Evolutionary conservation across 371 early-diverging fungal species (phyloP).

Genomic region (Zopfochytrium polystomum): DNA sequence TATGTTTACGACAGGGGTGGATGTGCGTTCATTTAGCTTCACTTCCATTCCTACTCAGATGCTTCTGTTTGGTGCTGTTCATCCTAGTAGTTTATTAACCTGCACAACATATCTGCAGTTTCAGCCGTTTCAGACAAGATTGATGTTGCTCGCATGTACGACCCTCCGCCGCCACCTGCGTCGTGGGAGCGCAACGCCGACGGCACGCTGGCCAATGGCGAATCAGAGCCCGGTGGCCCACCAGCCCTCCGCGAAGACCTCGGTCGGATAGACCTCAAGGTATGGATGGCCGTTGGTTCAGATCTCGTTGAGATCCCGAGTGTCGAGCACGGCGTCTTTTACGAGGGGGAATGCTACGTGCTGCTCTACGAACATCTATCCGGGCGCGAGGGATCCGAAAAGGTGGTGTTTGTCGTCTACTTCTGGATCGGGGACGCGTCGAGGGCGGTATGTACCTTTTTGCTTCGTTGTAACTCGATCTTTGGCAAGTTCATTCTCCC

Average conservation of each 20-base stretch:
- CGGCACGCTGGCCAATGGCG: slow-evolving; percentile 10
- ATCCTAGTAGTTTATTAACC: no score
- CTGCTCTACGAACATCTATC: slow-evolving; percentile 27
- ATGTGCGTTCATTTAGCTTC: no score
- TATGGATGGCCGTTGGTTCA: slow-evolving; percentile 21
- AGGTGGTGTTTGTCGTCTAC: slow-evolving; percentile 28
- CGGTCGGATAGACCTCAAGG: slow-evolving; percentile 22
- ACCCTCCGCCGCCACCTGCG: slow-evolving; percentile 32
- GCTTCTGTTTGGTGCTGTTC: no score
- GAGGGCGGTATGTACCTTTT: slow-evolving; percentile 23
- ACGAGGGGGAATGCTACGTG: slow-evolving; percentile 32
- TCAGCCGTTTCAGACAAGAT: slow-evolving; percentile 9
- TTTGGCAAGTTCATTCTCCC: background rate
- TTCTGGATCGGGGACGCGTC: slow-evolving; percentile 38
- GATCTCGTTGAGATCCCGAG: slow-evolving; percentile 11
- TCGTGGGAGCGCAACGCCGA: slow-evolving; percentile 30
- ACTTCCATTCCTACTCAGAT: no score
- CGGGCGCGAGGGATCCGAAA: slow-evolving; percentile 34
- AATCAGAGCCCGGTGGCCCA: slow-evolving; percentile 29
- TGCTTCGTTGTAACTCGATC: background rate
- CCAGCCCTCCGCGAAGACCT: slow-evolving; percentile 26
- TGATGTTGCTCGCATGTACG: slow-evolving; percentile 27
- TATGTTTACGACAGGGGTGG: slow-evolving; percentile 36
- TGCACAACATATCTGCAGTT: no score
- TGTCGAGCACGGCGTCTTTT: slow-evolving; percentile 27